phyloP scores from a whole-genome alignment of 768 basidiomycete species.

The Boletus reticuloceps region DNA sequence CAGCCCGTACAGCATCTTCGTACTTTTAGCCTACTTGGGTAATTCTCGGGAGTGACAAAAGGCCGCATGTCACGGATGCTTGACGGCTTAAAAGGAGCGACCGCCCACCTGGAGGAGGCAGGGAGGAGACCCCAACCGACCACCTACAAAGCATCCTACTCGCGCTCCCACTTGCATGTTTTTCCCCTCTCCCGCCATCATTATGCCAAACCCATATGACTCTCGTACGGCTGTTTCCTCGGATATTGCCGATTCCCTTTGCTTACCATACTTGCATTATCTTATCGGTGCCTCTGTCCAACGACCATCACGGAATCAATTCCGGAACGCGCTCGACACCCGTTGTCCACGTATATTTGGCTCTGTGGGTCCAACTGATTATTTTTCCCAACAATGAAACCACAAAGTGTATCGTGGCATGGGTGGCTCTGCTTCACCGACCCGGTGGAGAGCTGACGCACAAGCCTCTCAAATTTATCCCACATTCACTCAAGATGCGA shows the following conservation, averaged over 20 bases:
- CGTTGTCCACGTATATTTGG: slow-evolving; percentile 34
- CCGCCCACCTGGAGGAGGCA: slow-evolving; percentile 12
- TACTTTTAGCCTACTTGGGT: slow-evolving; percentile 24
- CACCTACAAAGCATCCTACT: background rate
- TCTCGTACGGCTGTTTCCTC: slow-evolving; percentile 10
- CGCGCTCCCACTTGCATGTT: background rate
- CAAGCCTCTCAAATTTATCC: slow-evolving; percentile 10
- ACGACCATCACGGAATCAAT: slow-evolving; percentile 5
- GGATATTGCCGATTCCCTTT: slow-evolving; percentile 11
- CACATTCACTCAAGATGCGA: slow-evolving; percentile 4
- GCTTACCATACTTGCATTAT: slow-evolving; percentile 23
- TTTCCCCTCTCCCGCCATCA: background rate
- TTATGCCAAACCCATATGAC: background rate
- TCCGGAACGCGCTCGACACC: slow-evolving; percentile 3
- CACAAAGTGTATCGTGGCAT: slow-evolving; percentile 17
- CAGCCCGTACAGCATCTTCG: slow-evolving; percentile 17
- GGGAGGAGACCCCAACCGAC: slow-evolving; percentile 5
- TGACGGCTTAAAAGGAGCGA: slow-evolving; percentile 26
- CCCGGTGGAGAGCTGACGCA: slow-evolving; percentile 13
- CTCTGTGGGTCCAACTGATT: slow-evolving; percentile 31
- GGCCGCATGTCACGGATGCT: slow-evolving; percentile 15
- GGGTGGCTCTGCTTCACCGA: slow-evolving; percentile 15
- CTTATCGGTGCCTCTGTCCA: slow-evolving; percentile 16
- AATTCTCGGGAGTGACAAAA: slow-evolving; percentile 20
- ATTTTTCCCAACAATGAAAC: slow-evolving; percentile 29